Base-by-base conservation (phyloP, 768 basidiomycete species). In the Pholiota microspora region DNA sequence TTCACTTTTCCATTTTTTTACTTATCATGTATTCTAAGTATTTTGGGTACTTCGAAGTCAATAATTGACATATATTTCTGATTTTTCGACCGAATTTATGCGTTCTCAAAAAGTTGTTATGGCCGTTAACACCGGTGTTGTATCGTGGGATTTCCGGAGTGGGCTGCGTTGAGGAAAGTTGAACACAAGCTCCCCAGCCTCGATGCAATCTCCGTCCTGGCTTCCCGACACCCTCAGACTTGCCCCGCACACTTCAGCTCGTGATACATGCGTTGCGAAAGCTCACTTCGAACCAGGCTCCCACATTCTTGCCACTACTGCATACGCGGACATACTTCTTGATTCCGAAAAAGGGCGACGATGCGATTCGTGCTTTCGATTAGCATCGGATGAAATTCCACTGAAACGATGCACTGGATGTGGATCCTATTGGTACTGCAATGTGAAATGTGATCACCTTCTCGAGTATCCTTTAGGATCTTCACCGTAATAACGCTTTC, bases 341-440 rank as follows among this genome's bases (percentile, higher is more conserved):
- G 74, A 74, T 0, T 61, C 66, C 9, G 81, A 85, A 67, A 89
- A 89, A 60, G 79, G 85, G 12, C 72, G 64, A 16, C 73, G 89
- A 57, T 92, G 90, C 59, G 89, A 92, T 64, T 64, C 69, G 24
- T 92, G 89, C 62, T 78, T 84, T 59, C 69, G 70, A 3, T 49
- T 67, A 3, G 61, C 71, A 3, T 57, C 66, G 16, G 64, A 69
- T 32, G 55, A 49, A 15, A 57, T 59, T 10, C 63, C 55, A 29
- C 73, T 90, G 40, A 78, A 71, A 57, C 76, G 74, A 64, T 92
- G 89, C 59, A 76, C 81, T 3, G 82, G 84, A 10, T 92, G 90
- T 59, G 79, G 76, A 13, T 76, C 79, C 0, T 88, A 86, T 64
- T 90, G 82, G 80, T 93, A 93, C 63, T 93, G 90, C 60, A 77